These are phyloP conservation scores for Kondoa malvinella DNA, from an alignment of 768 basidiomycete genomes.

Conservation along the genomic window DNA sequence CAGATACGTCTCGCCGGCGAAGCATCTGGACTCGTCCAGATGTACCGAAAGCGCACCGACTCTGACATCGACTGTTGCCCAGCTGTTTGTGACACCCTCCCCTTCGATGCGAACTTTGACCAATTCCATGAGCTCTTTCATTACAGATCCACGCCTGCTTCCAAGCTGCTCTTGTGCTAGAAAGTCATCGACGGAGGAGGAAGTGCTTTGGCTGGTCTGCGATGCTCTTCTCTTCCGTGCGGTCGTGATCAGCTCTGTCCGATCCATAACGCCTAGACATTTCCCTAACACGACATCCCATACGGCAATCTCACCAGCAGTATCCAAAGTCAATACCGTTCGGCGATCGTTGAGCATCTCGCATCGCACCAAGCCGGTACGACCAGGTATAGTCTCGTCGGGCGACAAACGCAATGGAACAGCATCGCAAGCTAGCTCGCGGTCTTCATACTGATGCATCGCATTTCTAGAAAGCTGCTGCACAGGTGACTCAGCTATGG, in stretches of 20 bases:
- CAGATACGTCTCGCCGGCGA: conserved; percentile 87
- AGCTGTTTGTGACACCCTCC: conserved; percentile 60
- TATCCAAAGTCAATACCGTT: conserved; percentile 80
- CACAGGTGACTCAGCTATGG: background rate
- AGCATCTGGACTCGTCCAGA: conserved; percentile 58
- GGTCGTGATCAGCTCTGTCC: conserved; percentile 44
- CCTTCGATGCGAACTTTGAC: conserved; percentile 88
- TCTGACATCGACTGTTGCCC: conserved; percentile 80
- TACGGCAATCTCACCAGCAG: conserved; percentile 65
- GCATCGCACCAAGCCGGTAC: conserved; percentile 61
- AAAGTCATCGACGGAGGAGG: background rate
- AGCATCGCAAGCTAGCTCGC: conserved; percentile 67
- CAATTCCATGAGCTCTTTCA: conserved; percentile 57
- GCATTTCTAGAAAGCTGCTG: conserved; percentile 5
- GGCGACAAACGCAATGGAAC: conserved; percentile 42
- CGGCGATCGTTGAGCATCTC: conserved; percentile 70
- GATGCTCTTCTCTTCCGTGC: conserved; percentile 36
- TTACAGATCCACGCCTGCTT: background rate
- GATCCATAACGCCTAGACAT: conserved; percentile 54
- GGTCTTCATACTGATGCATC: conserved; percentile 28
- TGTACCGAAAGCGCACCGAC: conserved; percentile 75
- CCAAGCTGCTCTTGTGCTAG: background rate
- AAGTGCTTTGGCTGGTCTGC: conserved; percentile 7
- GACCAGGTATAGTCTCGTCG: conserved; percentile 53
- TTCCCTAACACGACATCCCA: conserved; percentile 74